Percentiles rank a stretch among this genome's conserved stretches.
These are phyloP conservation scores for Pseudozyma thailandica DNA, from an alignment of 1,284 basidiomycete species.

Conservation along the genomic window DNA sequence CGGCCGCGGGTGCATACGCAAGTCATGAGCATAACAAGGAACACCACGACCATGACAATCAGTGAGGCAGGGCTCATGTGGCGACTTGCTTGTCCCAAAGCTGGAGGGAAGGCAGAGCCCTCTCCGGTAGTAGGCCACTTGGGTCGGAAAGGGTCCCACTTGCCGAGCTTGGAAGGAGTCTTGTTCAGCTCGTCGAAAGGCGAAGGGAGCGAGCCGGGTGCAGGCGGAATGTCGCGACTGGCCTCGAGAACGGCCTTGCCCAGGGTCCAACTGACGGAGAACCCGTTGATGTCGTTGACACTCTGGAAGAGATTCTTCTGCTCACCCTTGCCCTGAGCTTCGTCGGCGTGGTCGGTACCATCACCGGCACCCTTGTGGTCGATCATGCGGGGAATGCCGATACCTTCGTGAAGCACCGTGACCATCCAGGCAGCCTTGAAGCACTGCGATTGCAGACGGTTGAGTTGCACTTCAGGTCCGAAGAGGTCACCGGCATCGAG, in stretches of 20 bases:
- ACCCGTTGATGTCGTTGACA: conserved; percentile 87
- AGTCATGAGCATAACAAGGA: conserved; percentile 42
- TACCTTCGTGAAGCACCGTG: conserved; percentile 94
- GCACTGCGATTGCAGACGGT: conserved; percentile 93
- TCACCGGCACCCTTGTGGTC: conserved; percentile 72
- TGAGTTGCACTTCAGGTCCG: conserved; percentile 76
- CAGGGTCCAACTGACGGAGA: conserved; percentile 95
- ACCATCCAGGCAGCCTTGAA: conserved; percentile 99
- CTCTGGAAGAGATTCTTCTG: conserved; percentile 79
- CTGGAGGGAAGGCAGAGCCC: conserved; percentile 43
- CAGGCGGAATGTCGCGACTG: conserved; percentile 71
- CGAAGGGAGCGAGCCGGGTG: conserved; percentile 45
- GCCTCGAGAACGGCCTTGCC: conserved; percentile 99
- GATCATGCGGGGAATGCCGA: conserved; percentile 89
- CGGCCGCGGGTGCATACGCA: conserved; percentile 54
- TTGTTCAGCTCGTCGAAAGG: conserved; percentile 46
- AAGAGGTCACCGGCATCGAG: conserved; percentile 76
- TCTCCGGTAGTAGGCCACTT: conserved; percentile 48
- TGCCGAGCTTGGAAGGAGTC: conserved; percentile 35
- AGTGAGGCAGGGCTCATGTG: conserved; percentile 37
- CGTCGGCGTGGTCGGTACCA: conserved; percentile 55
- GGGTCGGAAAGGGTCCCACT: conserved; percentile 44
- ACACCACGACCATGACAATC: conserved; percentile 34
- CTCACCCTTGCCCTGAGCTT: conserved; percentile 58
- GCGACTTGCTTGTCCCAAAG: conserved; percentile 25